Conservation (phyloP, 179 eudicot species). For the Beta lomatogona region DNA sequence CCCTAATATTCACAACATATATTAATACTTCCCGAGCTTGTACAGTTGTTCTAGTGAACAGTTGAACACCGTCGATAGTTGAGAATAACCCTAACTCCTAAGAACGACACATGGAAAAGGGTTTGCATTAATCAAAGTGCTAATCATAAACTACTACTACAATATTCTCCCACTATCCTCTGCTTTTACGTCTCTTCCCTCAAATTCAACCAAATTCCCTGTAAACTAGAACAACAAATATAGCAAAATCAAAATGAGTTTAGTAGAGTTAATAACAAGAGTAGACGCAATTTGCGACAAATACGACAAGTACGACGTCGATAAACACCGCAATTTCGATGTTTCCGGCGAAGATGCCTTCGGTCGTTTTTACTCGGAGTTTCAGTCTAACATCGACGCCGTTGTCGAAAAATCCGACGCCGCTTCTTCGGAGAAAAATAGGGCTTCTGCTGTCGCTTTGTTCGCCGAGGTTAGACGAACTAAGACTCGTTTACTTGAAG, state of each 20-base stretch:
- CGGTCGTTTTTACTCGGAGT: slow-evolving; percentile 34
- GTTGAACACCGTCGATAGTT: no score
- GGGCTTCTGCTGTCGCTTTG: slow-evolving; percentile 76
- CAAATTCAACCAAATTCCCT: background rate
- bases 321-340: slow-evolving; percentile 28
- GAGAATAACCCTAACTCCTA: background rate
- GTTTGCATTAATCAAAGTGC: background rate
- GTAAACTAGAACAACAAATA: background rate
- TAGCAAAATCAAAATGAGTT: slow-evolving; percentile 25
- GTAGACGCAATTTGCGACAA: slow-evolving; percentile 39
- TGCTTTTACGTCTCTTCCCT: background rate
- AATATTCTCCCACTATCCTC: background rate
- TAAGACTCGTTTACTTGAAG: slow-evolving; percentile 73
- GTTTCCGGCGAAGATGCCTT: slow-evolving; percentile 26
- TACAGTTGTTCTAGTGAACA: no score
- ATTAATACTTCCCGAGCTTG: no score
- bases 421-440: slow-evolving; percentile 57
- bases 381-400: slow-evolving; percentile 32
- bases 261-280: slow-evolving; percentile 34
- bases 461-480: slow-evolving; percentile 76
- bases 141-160: background rate
- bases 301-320: slow-evolving; percentile 43
- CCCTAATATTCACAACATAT: no score
- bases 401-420: slow-evolving; percentile 58
- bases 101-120: slow-evolving; percentile 6